Base-by-base conservation (phyloP, 768 basidiomycete species). In the Suillus bovinus region DNA sequence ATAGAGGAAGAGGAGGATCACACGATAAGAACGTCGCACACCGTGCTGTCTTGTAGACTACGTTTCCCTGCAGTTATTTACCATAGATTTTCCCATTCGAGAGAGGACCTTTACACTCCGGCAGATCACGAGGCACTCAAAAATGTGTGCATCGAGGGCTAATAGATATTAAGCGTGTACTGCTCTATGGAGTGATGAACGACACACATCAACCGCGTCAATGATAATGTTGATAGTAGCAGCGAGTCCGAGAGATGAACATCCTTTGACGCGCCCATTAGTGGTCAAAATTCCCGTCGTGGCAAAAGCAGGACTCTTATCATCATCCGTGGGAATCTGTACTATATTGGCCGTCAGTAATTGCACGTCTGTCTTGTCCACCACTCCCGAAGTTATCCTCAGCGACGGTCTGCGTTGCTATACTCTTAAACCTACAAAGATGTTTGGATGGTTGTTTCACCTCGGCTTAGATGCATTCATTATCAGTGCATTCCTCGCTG, bases 401-500 rank as follows among this genome's bases (percentile, higher is more conserved):
- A 27, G 36, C 60, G 7, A 33, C 53, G 31, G 0, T 42, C 49
- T 14, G 22, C 34, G 39, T n/a, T 16, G 8, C 38, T 41, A 14
- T 9, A 44, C 33, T 27, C 13, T 6, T 36, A 60, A 31, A 10
- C 49, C 27, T 36, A 33, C 38, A 42, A 44, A 14, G 62, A 74
- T 74, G 73, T 73, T 74, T 14, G 74, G 74, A 14, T 42, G 62
- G 57, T 64, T 73, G 75, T 82, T 90, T 14, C 93, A 87, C 68
- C 77, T 91, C 63, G 86, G 87, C 63, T 71, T 94, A 68, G 93
- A 95, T 68, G 91, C 91, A 13, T 72, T 93, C 61, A 81, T 95
- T 68, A 79, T 95, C 66, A 87, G 86, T 58, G 89, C 91, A 16
- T 85, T 94, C 66, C 84, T 96, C 4, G 93, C 93, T 11, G 94